Evolutionary conservation across 2,329 filamentous ascomycete species (phyloP).

Genomic region (Penicillium sp.): DNA sequence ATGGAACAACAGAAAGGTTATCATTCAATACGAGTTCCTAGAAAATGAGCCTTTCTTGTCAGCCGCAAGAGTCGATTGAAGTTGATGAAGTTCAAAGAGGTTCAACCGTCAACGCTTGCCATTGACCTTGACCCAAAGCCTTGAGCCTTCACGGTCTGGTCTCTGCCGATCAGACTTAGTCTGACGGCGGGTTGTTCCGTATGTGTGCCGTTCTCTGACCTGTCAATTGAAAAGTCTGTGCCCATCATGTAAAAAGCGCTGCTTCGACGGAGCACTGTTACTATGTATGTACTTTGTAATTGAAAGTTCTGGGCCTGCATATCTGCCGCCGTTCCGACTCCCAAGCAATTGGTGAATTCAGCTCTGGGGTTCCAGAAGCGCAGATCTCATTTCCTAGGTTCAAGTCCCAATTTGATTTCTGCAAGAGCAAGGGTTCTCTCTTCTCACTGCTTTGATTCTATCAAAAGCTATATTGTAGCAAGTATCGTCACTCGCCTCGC

Average conservation of each 20-base stretch:
- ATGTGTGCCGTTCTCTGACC: not conserved
- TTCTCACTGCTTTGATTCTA: too few species aligned
- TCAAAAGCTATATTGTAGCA: too few species aligned
- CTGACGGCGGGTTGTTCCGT: not conserved
- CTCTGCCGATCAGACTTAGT: conserved; percentile 3
- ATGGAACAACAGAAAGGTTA: too few species aligned
- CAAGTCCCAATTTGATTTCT: not conserved
- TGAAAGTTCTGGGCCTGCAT: not conserved
- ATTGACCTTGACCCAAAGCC: not conserved
- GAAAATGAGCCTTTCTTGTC: not conserved
- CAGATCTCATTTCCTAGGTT: not conserved
- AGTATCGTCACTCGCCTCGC: too few species aligned
- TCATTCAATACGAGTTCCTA: not conserved
- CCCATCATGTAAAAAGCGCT: not conserved
- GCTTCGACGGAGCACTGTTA: not conserved
- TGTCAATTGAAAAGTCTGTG: not conserved
- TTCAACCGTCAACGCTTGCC: not conserved
- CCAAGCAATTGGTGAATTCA: not conserved
- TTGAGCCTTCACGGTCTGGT: conserved; percentile 1
- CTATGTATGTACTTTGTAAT: not conserved
- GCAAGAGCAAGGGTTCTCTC: not conserved
- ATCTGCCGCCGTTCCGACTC: not conserved
- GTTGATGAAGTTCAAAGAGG: not conserved
- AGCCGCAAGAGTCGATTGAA: not conserved
- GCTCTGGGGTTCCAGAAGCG: not conserved